Evolutionary conservation across 2,329 filamentous ascomycete species (phyloP), one percentile per base, ranked within the genome.

Genomic region (Aquanectria penicillioides): DNA sequence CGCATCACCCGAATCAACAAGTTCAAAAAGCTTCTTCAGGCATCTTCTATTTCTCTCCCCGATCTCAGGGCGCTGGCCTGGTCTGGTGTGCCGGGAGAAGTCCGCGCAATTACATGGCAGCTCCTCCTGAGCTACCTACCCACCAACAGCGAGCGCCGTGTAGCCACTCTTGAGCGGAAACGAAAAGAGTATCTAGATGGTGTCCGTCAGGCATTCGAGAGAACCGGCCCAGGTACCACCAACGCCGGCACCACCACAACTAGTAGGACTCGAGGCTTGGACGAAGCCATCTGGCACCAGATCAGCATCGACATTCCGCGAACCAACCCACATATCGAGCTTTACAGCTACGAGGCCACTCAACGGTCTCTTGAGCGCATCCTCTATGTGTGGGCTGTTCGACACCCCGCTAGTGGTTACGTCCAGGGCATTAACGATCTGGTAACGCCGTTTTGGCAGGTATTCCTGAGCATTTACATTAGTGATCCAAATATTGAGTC

Each of bases 31-130:
- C 92, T 99, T 49, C 82, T 99, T 6, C 95, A 99, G 78, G 88
- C 94, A 18, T 97, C 92, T 34, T 93, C 92, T 1, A 95, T 99
- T 68, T 89, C 93, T 2, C 78, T 98, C 3, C 81, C 90, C 15
- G 94, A 98, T 50, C 83, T 99, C 20, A 87, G 95, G 62, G 84
- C 93, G 57, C 83, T 93, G 26, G 93, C 95, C 25, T 99, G 96
- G 95, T 95, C 94, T 49, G 95, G 95, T 11, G 86, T 98, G 29
- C 96, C 95, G 0, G 90, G 93, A 69, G 96, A 99, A 79, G 93
- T 99, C 15, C 92, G 96, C 54, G 93, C 95, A 47, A 97, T 99
- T 90, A 95, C 94, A n/a, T 99, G 95, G 95, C 94, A 98, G 76
- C 83, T 99, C 20, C 83, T 99, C 17, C 86, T 99, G 20, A 95